Percentiles rank a stretch among this genome's conserved stretches.
Evolutionary conservation across 495 filamentous ascomycete species (phyloP).

Genomic region (Stereocaulon alpinum): DNA sequence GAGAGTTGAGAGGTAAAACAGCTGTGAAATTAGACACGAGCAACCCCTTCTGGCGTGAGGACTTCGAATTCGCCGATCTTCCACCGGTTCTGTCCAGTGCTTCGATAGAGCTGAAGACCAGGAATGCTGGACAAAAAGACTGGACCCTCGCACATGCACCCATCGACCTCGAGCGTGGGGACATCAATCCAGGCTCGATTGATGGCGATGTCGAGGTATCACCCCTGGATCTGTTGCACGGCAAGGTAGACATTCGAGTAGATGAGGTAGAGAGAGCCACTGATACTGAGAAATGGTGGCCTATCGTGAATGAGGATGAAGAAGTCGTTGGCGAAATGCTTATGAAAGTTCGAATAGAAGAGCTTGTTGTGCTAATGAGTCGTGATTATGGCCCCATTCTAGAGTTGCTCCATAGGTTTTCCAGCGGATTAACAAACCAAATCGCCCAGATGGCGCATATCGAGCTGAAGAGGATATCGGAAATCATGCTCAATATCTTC

Average conservation of each 20-base stretch:
- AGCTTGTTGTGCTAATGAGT: conserved; percentile 77
- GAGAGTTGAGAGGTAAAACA: conserved; percentile 77
- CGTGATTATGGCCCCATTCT: conserved; percentile 77
- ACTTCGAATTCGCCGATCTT: conserved; percentile 76
- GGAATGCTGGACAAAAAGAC: conserved; percentile 43
- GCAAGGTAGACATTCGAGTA: conserved; percentile 73
- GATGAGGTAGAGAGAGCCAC: conserved; percentile 70
- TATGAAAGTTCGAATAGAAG: conserved; percentile 72
- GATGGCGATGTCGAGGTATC: conserved; percentile 43
- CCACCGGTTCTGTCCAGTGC: conserved; percentile 68
- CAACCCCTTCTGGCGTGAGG: conserved; percentile 91
- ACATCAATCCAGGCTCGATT: conserved; percentile 34
- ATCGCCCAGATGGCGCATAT: conserved; percentile 71
- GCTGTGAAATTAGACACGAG: conserved; percentile 69
- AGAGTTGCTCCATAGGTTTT: conserved; percentile 75
- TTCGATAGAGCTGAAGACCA: conserved; percentile 69
- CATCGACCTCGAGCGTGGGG: conserved; percentile 33
- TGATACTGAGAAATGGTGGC: conserved; percentile 86
- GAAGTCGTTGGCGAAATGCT: conserved; percentile 78
- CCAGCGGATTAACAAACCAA: conserved; percentile 70
- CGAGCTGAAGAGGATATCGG: conserved; percentile 67
- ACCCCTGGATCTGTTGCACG: conserved; percentile 51
- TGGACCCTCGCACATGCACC: conserved; percentile 42
- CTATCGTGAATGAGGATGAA: conserved; percentile 60
- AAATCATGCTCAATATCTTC: conserved; percentile 85